Evolutionary conservation across 768 basidiomycete genomes (phyloP).

Genomic region (Austroboletus eburneus): DNA sequence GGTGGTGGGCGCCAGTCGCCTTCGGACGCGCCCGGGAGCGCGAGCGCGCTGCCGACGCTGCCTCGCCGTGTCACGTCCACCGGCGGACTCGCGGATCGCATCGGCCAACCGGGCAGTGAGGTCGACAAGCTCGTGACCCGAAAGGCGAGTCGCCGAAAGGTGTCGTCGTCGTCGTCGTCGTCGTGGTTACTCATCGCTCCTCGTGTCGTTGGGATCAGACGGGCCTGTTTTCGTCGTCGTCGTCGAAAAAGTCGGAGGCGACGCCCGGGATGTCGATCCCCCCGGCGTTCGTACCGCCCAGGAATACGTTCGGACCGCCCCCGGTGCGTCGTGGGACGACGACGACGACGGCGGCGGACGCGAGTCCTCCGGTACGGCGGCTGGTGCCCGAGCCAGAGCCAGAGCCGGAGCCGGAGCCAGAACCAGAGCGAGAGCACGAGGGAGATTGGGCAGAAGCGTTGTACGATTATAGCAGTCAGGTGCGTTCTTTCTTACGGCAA

Average conservation of each 20-base stretch:
- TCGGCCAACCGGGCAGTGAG: constrained; percentile 12
- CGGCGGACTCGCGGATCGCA: not conserved
- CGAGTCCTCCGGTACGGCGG: not conserved
- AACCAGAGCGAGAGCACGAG: constrained; percentile 32
- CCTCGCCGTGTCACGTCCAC: not conserved
- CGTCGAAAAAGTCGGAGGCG: constrained; percentile 33
- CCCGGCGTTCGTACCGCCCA: constrained; percentile 39
- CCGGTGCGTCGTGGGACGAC: constrained; percentile 40
- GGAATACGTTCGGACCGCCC: constrained; percentile 49
- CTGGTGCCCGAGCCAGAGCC: constrained; percentile 15
- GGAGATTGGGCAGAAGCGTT: constrained; percentile 78
- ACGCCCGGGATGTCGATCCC: constrained; percentile 39
- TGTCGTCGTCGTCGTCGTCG: not conserved
- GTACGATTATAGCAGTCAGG: constrained; percentile 70
- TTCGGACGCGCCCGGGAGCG: too few relatives aligned
- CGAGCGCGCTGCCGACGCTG: not conserved
- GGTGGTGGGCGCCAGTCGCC: not conserved
- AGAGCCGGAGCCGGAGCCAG: constrained; percentile 22
- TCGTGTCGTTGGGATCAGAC: constrained; percentile 5
- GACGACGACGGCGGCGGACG: constrained; percentile 3
- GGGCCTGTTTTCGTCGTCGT: constrained; percentile 21
- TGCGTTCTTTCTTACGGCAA: constrained; percentile 20
- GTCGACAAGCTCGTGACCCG: constrained; percentile 26
- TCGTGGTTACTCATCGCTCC: not conserved
- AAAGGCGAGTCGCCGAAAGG: constrained; percentile 15